Evolutionary conservation across 2,329 filamentous ascomycete genomes (phyloP).

Genomic region (Rutstroemia sp.): DNA sequence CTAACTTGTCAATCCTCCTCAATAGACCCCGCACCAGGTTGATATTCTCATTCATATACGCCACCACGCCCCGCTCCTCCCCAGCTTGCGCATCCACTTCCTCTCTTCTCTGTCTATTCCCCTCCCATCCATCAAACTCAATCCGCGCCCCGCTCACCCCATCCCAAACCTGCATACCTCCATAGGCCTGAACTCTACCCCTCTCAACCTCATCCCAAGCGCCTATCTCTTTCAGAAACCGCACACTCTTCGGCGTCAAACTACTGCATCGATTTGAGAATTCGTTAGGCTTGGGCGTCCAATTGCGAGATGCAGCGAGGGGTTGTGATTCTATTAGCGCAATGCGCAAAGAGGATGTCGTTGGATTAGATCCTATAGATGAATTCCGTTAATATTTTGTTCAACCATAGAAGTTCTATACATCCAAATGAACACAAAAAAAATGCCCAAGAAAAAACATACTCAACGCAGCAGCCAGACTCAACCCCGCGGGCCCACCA

Average conservation of each 20-base stretch:
- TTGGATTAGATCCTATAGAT: constrained; percentile 59
- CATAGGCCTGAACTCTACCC: constrained; percentile 74
- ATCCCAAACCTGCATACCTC: constrained; percentile 98
- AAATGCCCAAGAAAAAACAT: constrained; percentile 27
- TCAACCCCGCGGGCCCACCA: constrained; percentile 57
- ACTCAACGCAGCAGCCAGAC: constrained; percentile 72
- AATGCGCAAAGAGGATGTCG: constrained; percentile 70
- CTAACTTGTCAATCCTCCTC: constrained; percentile 60
- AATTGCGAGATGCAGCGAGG: constrained; percentile 59
- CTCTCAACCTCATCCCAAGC: constrained; percentile 73
- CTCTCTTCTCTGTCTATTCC: background rate
- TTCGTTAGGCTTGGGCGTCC: constrained; percentile 56
- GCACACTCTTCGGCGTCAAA: constrained; percentile 80
- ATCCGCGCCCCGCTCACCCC: constrained; percentile 82
- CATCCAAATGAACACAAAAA: background rate
- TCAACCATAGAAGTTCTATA: background rate
- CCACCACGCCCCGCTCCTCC: constrained; percentile 49
- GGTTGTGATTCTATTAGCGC: constrained; percentile 89
- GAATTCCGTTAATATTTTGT: background rate
- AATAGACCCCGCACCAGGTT: constrained; percentile 80
- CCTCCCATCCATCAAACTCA: constrained; percentile 60
- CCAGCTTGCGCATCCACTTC: background rate
- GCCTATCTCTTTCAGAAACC: constrained; percentile 74
- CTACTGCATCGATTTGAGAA: constrained; percentile 97
- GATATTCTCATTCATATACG: constrained; percentile 93